Conservation (phyloP, 805 yeast species). For the Dipodascopsis uninucleata region DNA sequence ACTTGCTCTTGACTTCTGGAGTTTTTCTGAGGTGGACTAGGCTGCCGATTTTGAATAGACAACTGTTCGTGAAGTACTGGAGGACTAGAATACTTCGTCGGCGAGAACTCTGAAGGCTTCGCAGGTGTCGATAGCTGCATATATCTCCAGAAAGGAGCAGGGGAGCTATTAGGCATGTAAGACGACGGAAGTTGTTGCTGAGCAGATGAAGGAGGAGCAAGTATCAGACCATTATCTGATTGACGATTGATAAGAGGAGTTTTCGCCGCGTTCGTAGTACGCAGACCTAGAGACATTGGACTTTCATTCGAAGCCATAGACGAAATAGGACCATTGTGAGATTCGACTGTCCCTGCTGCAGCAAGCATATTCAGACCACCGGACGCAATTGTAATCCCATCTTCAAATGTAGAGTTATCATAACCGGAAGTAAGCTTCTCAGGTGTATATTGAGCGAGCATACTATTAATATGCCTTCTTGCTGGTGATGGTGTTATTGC, state of each 20-base stretch:
- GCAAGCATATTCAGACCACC: no score
- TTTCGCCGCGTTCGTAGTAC: constrained; percentile 14
- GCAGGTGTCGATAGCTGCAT: constrained; percentile 59
- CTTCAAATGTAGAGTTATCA: background rate
- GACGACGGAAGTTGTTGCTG: constrained; percentile 40
- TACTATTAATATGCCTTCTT: constrained; percentile 4
- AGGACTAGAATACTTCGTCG: constrained; percentile 34
- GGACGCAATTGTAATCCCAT: background rate
- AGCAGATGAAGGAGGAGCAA: constrained; percentile 40
- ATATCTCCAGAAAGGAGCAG: constrained; percentile 85
- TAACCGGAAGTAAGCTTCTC: constrained; percentile 1
- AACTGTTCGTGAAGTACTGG: constrained; percentile 21
- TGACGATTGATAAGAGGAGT: constrained; percentile 26
- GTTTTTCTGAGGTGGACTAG: constrained; percentile 5
- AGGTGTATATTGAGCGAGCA: constrained; percentile 12
- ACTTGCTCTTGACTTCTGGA: constrained; percentile 1
- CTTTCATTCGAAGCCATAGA: constrained; percentile 11
- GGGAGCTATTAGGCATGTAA: constrained; percentile 60
- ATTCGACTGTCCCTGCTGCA: constrained; percentile 4
- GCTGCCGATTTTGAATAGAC: constrained; percentile 26
- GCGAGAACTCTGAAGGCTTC: constrained; percentile 30
- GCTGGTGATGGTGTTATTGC: constrained; percentile 20
- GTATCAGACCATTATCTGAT: constrained; percentile 26
- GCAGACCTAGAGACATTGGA: constrained; percentile 21
- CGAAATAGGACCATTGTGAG: background rate